Evolutionary conservation across 148 eudicot genomes (phyloP).

Genomic region (Amaranthus cruentus): DNA sequence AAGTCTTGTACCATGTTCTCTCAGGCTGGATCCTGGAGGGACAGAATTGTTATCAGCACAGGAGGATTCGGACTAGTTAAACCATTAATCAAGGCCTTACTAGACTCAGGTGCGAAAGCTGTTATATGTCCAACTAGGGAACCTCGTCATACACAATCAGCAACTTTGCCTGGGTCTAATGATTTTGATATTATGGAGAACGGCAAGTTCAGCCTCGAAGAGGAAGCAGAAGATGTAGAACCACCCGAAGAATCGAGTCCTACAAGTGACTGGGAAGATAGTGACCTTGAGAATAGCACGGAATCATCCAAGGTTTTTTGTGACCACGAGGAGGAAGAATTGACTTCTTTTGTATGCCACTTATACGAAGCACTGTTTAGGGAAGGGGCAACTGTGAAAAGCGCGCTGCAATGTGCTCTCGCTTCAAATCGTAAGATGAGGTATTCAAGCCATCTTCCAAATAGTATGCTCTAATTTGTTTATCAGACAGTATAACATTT

Average conservation of each 20-base stretch:
- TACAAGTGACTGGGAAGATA: slow-evolving; percentile 93
- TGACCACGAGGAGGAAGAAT: slow-evolving; percentile 85
- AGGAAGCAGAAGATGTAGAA: slow-evolving; percentile 71
- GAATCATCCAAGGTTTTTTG: slow-evolving; percentile 48
- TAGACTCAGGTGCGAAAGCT: slow-evolving; percentile 94
- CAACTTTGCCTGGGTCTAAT: slow-evolving; percentile 63
- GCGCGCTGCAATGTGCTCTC: slow-evolving; percentile 62
- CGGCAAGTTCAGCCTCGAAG: slow-evolving; percentile 88
- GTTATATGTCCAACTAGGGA: slow-evolving; percentile 78
- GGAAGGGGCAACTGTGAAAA: slow-evolving; percentile 55
- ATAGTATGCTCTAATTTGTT: slow-evolving; percentile 32
- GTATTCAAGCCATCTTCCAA: slow-evolving; percentile 77
- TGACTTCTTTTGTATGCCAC: slow-evolving; percentile 62
- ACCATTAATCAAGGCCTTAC: slow-evolving; percentile 66
- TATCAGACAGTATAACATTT: neutral
- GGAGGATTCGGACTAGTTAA: slow-evolving; percentile 62
- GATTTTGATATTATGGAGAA: slow-evolving; percentile 58
- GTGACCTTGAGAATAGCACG: slow-evolving; percentile 58
- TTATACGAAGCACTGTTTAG: slow-evolving; percentile 64
- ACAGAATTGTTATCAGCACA: slow-evolving; percentile 76
- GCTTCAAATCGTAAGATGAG: slow-evolving; percentile 65
- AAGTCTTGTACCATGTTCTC: neutral
- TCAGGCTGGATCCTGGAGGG: slow-evolving; percentile 97
- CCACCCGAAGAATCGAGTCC: slow-evolving; percentile 59
- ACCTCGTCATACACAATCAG: slow-evolving; percentile 64